Percentiles rank a stretch among this genome's conserved stretches.
Evolutionary conservation across 2,329 filamentous ascomycete genomes (phyloP).

Genomic region (Beauveria sp.): DNA sequence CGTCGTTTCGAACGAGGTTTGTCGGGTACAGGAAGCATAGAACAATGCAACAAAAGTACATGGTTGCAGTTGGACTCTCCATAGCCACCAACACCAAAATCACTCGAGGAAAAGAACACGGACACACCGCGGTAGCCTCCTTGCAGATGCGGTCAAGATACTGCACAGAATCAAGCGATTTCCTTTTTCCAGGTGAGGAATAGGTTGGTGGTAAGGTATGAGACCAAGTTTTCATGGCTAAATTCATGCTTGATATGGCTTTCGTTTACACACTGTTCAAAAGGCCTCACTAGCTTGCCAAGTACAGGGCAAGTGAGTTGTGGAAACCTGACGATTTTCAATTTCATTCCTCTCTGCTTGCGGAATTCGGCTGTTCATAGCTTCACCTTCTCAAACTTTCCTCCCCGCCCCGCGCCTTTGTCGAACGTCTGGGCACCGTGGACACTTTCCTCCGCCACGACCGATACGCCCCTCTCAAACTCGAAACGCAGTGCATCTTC

Average conservation of each 20-base stretch:
- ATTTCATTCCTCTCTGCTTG: background rate
- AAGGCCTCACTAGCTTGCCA: too few species aligned
- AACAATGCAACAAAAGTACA: constrained; percentile 27
- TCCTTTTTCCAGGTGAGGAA: too few species aligned
- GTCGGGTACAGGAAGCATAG: constrained; percentile 33
- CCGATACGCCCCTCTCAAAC: constrained; percentile 33
- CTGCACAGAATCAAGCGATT: background rate
- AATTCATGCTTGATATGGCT: too few species aligned
- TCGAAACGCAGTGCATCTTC: constrained; percentile 42
- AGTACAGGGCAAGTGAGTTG: background rate
- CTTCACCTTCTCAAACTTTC: constrained; percentile 6
- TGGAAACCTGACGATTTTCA: background rate
- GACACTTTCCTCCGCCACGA: constrained; percentile 36
- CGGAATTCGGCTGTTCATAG: background rate
- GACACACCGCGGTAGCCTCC: constrained; percentile 42
- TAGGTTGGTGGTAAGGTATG: too few species aligned
- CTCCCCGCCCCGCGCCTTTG: constrained; percentile 7
- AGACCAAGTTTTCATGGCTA: too few species aligned
- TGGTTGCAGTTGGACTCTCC: constrained; percentile 12
- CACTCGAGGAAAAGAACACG: constrained; percentile 34
- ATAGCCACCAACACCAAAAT: constrained; percentile 16
- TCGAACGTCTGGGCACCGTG: constrained; percentile 15
- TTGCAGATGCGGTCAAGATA: constrained; percentile 37
- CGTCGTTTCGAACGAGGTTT: constrained; percentile 46
- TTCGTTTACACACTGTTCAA: too few species aligned